Conservation (phyloP, 2,329 filamentous ascomycete species). For the Pyrenophora seminiperda region DNA sequence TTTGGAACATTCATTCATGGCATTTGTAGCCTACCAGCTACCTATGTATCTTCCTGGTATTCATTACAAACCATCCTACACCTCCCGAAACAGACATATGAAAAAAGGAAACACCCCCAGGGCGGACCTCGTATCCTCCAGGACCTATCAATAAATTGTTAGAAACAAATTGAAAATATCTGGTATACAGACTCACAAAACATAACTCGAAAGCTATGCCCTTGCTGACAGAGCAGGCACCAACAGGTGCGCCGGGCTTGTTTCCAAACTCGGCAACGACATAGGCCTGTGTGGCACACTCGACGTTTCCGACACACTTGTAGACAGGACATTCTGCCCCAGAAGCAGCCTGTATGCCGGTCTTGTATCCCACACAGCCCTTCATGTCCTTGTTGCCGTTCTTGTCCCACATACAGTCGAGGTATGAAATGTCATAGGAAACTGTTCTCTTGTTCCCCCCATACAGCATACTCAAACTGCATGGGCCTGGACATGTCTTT, state of each 20-base stretch:
- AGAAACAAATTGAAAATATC: not conserved
- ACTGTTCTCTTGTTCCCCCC: conserved; percentile 12
- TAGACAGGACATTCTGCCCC: conserved; percentile 8
- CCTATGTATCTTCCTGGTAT: not conserved
- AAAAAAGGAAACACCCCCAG: not conserved
- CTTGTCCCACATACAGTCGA: conserved; percentile 20
- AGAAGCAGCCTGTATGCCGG: conserved; percentile 19
- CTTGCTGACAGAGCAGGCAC: conserved; percentile 8
- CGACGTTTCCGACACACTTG: conserved; percentile 10
- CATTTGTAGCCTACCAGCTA: not conserved
- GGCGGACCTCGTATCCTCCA: not conserved
- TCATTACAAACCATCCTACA: not conserved
- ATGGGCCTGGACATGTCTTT: conserved; percentile 8
- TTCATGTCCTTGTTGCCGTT: conserved; percentile 13
- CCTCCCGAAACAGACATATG: not conserved
- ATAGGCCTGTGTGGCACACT: conserved; percentile 18
- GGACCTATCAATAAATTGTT: not conserved
- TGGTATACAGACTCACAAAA: conserved; percentile 5
- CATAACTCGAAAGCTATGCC: conserved; percentile 25
- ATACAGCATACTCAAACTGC: conserved; percentile 25
- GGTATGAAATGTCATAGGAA: conserved; percentile 22
- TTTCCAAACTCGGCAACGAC: conserved; percentile 18
- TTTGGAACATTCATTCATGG: too few relatives aligned
- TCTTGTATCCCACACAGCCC: conserved; percentile 18
- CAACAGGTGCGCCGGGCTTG: conserved; percentile 16